Conservation (phyloP, 2,329 filamentous ascomycete species). For the Apiospora hydei region DNA sequence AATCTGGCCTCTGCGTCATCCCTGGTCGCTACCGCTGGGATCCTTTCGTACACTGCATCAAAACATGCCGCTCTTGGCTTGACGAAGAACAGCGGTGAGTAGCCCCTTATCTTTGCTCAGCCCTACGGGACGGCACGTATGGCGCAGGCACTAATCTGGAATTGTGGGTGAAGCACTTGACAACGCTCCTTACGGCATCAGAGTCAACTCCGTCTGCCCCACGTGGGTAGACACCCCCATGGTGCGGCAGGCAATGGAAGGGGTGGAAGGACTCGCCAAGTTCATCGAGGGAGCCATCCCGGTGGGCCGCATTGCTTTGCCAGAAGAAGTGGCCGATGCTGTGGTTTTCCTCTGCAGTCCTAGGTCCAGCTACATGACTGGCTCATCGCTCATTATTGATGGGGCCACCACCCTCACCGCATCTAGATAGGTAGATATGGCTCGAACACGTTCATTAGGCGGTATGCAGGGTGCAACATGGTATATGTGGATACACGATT, state of each 20-base stretch:
- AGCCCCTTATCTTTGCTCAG: no score
- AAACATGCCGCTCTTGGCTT: background rate
- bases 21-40: background rate
- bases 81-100: background rate
- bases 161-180: no score
- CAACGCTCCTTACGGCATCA: background rate
- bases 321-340: conserved; percentile 22
- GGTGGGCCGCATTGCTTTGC: background rate
- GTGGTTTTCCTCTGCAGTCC: conserved; percentile 19
- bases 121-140: no score
- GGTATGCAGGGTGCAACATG: no score
- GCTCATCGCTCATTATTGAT: conserved; percentile 12
- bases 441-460: no score
- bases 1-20: background rate
- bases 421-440: background rate
- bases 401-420: conserved; percentile 12
- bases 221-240: background rate
- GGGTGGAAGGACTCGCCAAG: background rate
- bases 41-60: background rate
- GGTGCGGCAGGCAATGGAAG: background rate
- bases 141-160: no score
- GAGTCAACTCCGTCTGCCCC: background rate
- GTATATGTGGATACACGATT: no score
- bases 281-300: background rate
- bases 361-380: conserved; percentile 24